A percentile compares a stretch with the other conserved stretches of the same genome.
phyloP scores from a whole-genome alignment of 257 asterid genomes.

The Pogostemon cablin region DNA sequence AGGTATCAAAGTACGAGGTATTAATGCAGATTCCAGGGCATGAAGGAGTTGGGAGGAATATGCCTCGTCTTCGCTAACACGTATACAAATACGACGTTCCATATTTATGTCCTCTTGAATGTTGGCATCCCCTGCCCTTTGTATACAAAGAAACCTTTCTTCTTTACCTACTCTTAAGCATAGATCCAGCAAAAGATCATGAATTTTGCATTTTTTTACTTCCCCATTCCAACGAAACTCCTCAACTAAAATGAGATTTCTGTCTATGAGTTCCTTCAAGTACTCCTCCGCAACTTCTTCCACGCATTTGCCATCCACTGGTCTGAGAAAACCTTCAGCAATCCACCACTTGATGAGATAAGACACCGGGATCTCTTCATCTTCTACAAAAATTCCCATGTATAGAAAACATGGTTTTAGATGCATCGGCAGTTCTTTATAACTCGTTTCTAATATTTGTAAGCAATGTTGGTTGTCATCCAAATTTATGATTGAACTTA shows the following conservation, averaged over 20 bases:
- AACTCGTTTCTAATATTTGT: not conserved
- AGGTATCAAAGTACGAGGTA: not conserved
- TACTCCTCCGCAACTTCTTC: not conserved
- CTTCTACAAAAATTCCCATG: conserved; percentile 3
- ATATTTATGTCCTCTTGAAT: not conserved
- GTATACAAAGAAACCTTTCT: not conserved
- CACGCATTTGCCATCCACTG: not conserved
- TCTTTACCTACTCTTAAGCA: conserved; percentile 12
- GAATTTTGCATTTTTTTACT: conserved; percentile 6
- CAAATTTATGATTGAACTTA: not conserved
- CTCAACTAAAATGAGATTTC: not conserved
- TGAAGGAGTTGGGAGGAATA: not conserved
- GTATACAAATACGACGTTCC: conserved; percentile 6
- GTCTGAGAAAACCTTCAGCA: conserved; percentile 3
- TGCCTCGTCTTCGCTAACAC: too few relatives aligned
- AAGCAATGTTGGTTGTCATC: not conserved
- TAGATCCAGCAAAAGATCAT: conserved; percentile 15
- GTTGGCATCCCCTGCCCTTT: not conserved
- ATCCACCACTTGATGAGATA: not conserved
- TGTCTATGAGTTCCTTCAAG: not conserved
- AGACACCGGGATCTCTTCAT: not conserved
- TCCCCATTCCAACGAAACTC: not conserved
- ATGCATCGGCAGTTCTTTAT: not conserved
- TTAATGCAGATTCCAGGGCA: not conserved
- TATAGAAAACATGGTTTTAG: conserved; percentile 11